Percentiles rank a stretch among this genome's conserved stretches.
Conservation (phyloP, 257 asterid genomes). For the Cynanchum wilfordii region DNA sequence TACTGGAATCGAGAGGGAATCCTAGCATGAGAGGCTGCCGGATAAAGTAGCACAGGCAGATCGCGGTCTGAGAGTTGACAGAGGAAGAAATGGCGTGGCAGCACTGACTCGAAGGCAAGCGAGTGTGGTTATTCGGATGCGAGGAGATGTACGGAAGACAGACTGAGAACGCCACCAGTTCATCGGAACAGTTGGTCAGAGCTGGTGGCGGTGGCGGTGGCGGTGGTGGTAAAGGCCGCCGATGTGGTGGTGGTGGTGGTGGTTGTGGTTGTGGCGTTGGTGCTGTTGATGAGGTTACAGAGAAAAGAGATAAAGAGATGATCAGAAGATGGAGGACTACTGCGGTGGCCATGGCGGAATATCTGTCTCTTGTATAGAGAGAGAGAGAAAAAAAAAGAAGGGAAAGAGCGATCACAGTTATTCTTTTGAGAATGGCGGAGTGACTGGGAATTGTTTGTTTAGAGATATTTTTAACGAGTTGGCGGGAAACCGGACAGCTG, state of each 20-base stretch:
- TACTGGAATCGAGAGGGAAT: constrained; percentile 53
- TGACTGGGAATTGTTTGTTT: too few relatives aligned
- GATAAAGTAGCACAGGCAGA: constrained; percentile 66
- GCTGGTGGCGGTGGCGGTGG: constrained; percentile 1
- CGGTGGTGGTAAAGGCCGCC: not conserved
- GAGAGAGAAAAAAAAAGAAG: not conserved
- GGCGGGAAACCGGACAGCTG: constrained; percentile 17
- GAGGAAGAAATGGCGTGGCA: constrained; percentile 48
- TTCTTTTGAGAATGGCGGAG: constrained; percentile 2
- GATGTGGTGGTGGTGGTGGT: constrained; percentile 10
- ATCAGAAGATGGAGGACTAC: constrained; percentile 17
- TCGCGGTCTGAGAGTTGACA: constrained; percentile 32
- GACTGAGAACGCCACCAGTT: constrained; percentile 56
- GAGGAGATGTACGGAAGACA: constrained; percentile 62
- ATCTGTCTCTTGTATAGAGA: constrained; percentile 17
- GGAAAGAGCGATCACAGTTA: not conserved
- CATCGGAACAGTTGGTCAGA: constrained; percentile 48
- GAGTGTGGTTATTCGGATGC: constrained; percentile 59
- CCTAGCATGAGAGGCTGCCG: constrained; percentile 56
- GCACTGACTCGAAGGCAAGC: constrained; percentile 55
- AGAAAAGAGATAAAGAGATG: constrained; percentile 24
- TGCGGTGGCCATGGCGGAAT: constrained; percentile 34
- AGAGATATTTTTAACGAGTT: not conserved
- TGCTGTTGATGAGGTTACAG: constrained; percentile 3
- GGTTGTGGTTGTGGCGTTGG: constrained; percentile 19